Conservation (phyloP, 495 filamentous ascomycete species). For the Penicillium silybi region DNA sequence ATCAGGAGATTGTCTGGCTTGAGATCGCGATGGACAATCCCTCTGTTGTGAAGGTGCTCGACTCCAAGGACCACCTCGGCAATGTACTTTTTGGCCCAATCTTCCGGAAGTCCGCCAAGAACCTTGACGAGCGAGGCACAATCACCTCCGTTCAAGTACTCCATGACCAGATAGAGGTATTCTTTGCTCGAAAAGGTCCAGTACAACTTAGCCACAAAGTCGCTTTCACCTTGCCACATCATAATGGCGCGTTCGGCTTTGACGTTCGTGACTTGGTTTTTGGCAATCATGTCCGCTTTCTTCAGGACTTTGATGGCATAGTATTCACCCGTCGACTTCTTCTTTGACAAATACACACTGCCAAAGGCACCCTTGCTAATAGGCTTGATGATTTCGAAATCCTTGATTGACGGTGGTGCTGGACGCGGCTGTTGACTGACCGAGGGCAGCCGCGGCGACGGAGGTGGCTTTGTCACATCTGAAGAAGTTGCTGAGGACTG, state of each 20-base stretch:
- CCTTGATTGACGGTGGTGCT: slow-evolving; percentile 91
- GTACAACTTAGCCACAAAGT: slow-evolving; percentile 97
- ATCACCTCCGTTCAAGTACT: slow-evolving; percentile 96
- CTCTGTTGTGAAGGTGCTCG: slow-evolving; percentile 88
- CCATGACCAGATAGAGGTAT: slow-evolving; percentile 98
- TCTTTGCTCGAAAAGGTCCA: slow-evolving; percentile 99
- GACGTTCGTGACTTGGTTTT: slow-evolving; percentile 98
- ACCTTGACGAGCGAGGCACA: slow-evolving; percentile 95
- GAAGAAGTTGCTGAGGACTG: slow-evolving; percentile 89
- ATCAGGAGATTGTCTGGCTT: slow-evolving; percentile 98
- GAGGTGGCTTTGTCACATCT: slow-evolving; percentile 61
- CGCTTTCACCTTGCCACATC: slow-evolving; percentile 99
- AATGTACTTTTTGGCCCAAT: slow-evolving; percentile 96
- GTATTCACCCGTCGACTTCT: slow-evolving; percentile 97
- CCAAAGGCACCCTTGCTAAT: slow-evolving; percentile 99
- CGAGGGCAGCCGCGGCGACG: slow-evolving; percentile 75
- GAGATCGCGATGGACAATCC: slow-evolving; percentile 93
- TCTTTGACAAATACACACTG: slow-evolving; percentile 95
- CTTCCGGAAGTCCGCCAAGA: slow-evolving; percentile 84
- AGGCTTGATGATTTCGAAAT: slow-evolving; percentile 98
- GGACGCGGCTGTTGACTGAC: slow-evolving; percentile 73
- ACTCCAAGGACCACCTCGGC: slow-evolving; percentile 93
- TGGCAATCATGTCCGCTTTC: slow-evolving; percentile 99
- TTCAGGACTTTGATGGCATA: slow-evolving; percentile 98
- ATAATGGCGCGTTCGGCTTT: slow-evolving; percentile 99